These are phyloP conservation scores for Wickerhamomyces xylosicus DNA, from an alignment of 805 yeast species.

Conservation along the genomic window DNA sequence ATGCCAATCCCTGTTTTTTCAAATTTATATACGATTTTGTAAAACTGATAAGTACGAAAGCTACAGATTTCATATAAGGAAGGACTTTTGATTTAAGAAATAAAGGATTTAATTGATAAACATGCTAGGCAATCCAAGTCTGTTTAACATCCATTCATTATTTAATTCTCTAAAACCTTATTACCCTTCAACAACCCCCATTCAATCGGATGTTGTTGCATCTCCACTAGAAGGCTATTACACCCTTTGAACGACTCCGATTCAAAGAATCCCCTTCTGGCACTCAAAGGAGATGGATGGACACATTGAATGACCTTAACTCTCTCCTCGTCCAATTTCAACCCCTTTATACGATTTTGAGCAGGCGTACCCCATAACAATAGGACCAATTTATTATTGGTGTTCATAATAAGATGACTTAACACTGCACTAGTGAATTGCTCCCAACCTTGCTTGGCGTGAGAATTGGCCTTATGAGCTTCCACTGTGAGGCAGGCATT, in stretches of 20 bases:
- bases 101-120: too few species aligned
- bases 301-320: conserved; percentile 53
- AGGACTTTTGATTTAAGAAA: too few species aligned
- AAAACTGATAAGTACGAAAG: too few species aligned
- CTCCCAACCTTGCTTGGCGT: conserved; percentile 89
- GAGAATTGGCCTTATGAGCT: conserved; percentile 91
- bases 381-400: conserved; percentile 8
- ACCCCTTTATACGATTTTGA: conserved; percentile 24
- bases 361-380: conserved; percentile 34
- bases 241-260: conserved; percentile 64
- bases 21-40: too few species aligned
- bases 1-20: too few species aligned
- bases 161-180: not conserved
- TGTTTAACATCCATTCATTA: too few species aligned
- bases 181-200: conserved; percentile 42
- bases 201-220: conserved; percentile 39
- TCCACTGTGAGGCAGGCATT: conserved; percentile 87
- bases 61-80: too few species aligned
- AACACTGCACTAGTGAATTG: conserved; percentile 70
- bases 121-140: too few species aligned
- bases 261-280: conserved; percentile 76
- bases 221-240: conserved; percentile 61
- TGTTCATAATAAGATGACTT: conserved; percentile 40
- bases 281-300: conserved; percentile 94
- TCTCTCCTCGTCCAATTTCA: conserved; percentile 21